A percentile compares a stretch with the other conserved stretches of the same genome.
Evolutionary conservation across 2,329 filamentous ascomycete genomes (phyloP).

Genomic region (Sclerotinia spermophila): DNA sequence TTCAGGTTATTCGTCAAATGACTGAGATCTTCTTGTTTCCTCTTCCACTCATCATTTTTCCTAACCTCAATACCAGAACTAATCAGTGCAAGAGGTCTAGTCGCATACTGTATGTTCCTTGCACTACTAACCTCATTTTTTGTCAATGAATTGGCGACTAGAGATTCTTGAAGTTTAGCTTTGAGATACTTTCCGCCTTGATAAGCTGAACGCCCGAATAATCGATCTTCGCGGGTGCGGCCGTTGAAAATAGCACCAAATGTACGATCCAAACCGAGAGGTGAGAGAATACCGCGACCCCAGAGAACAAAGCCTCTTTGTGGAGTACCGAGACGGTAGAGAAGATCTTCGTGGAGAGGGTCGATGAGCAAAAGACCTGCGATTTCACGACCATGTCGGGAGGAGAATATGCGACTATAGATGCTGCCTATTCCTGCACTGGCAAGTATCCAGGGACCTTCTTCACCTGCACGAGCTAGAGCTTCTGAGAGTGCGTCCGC

Average conservation of each 20-base stretch:
- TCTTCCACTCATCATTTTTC: constrained; percentile 68
- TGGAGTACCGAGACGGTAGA: constrained; percentile 63
- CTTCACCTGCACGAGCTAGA: constrained; percentile 72
- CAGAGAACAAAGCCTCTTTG: constrained; percentile 79
- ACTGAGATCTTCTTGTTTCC: constrained; percentile 80
- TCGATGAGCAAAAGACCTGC: constrained; percentile 82
- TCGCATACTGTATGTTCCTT: constrained; percentile 70
- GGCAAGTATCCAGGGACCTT: constrained; percentile 83
- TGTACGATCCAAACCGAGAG: constrained; percentile 78
- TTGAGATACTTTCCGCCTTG: constrained; percentile 83
- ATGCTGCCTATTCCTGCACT: constrained; percentile 84
- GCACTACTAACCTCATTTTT: constrained; percentile 78
- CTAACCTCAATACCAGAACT: constrained; percentile 74
- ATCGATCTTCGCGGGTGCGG: constrained; percentile 74
- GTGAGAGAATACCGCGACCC: constrained; percentile 80
- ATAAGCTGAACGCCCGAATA: constrained; percentile 75
- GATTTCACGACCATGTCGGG: constrained; percentile 71
- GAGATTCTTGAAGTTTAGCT: constrained; percentile 85
- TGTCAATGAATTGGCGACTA: constrained; percentile 81
- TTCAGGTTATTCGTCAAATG: constrained; percentile 74
- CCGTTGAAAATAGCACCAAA: constrained; percentile 78
- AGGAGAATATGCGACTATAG: constrained; percentile 87
- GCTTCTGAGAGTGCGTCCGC: constrained; percentile 85
- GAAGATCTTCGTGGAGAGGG: constrained; percentile 81
- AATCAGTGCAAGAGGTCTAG: constrained; percentile 74